Conservation (phyloP, 768 basidiomycete genomes). For the Leccinum obscurum region DNA sequence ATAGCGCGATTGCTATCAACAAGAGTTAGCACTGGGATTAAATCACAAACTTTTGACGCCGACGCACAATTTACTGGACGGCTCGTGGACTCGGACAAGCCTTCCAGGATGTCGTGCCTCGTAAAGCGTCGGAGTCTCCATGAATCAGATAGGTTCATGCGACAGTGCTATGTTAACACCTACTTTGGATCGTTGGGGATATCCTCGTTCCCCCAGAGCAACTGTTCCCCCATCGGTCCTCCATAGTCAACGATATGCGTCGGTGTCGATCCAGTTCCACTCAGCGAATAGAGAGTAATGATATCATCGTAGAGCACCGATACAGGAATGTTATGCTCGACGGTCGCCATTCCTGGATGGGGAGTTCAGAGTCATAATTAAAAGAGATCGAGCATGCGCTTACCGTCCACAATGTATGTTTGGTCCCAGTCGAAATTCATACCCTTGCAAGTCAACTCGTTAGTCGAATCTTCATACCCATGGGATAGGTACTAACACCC, state of each 20-base stretch:
- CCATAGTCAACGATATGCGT: slow-evolving; percentile 80
- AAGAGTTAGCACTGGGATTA: not conserved
- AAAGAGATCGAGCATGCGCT: slow-evolving; percentile 7
- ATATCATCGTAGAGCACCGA: slow-evolving; percentile 68
- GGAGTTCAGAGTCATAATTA: not conserved
- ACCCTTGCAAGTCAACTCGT: slow-evolving; percentile 34
- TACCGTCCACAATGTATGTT: slow-evolving; percentile 76
- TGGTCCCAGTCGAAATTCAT: slow-evolving; percentile 82
- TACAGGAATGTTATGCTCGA: slow-evolving; percentile 70
- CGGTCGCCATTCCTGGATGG: slow-evolving; percentile 66
- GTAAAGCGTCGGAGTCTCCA: slow-evolving; percentile 61
- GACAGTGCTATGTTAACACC: slow-evolving; percentile 8
- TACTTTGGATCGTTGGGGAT: slow-evolving; percentile 71
- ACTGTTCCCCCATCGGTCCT: slow-evolving; percentile 66
- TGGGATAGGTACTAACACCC: slow-evolving; percentile 41
- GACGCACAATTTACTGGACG: slow-evolving; percentile 59
- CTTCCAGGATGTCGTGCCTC: slow-evolving; percentile 63
- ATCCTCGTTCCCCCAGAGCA: slow-evolving; percentile 65
- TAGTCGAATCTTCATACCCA: not conserved
- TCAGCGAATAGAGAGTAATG: slow-evolving; percentile 57
- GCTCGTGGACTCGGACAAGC: slow-evolving; percentile 57
- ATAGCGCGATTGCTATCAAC: slow-evolving; percentile 55
- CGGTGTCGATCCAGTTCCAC: slow-evolving; percentile 72
- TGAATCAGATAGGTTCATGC: slow-evolving; percentile 1
- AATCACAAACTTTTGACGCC: not conserved